phyloP scores from a whole-genome alignment of 768 basidiomycete genomes.

The Dacryopinax spathularia region DNA sequence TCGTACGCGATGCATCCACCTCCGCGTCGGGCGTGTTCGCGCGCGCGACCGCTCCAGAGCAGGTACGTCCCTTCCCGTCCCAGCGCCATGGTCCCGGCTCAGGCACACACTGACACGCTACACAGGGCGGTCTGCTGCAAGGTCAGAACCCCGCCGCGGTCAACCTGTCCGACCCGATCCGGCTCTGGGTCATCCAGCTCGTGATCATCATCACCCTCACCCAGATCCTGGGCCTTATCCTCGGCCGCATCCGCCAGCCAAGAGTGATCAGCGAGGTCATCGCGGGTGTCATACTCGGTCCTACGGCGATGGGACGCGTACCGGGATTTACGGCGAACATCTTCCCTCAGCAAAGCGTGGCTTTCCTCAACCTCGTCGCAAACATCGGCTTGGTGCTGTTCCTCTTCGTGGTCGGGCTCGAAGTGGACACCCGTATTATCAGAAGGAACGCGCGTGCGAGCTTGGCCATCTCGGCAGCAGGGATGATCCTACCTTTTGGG shows the following conservation, averaged over 20 bases:
- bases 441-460: constrained; percentile 48
- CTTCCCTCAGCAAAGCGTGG: constrained; percentile 55
- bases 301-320: constrained; percentile 63
- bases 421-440: constrained; percentile 61
- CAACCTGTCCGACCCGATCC: constrained; percentile 51
- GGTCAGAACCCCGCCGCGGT: constrained; percentile 59
- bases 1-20: not conserved
- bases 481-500: constrained; percentile 65
- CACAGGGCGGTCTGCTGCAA: constrained; percentile 59
- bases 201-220: constrained; percentile 69
- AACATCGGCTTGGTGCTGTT: constrained; percentile 65
- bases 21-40: too few species aligned
- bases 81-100: too few species aligned
- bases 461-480: constrained; percentile 44
- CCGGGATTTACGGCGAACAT: constrained; percentile 67
- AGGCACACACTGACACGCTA: not conserved
- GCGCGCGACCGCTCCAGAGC: not conserved
- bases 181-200: constrained; percentile 63
- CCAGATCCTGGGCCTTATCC: constrained; percentile 50
- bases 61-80: not conserved
- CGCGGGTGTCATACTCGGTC: constrained; percentile 73
- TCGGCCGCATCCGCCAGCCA: constrained; percentile 67
- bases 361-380: constrained; percentile 53
- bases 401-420: constrained; percentile 73
- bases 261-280: constrained; percentile 90